Base-by-base conservation (phyloP, 2,329 filamentous ascomycete genomes). In the Trichoderma atroviride region DNA sequence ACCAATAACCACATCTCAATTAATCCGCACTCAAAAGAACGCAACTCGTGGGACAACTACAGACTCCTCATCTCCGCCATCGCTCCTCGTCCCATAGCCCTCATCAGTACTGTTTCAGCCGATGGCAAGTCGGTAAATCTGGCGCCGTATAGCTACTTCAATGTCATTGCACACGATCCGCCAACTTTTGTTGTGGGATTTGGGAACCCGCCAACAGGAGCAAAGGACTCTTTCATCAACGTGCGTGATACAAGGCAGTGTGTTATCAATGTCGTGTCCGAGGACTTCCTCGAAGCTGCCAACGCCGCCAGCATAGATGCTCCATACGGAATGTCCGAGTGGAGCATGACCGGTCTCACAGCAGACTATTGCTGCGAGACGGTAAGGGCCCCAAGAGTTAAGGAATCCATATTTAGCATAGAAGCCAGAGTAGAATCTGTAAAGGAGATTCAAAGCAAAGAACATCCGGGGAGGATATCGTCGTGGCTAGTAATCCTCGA, bases 41-140 rank as follows among this genome's bases (percentile, higher is more conserved):
- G 94, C 0, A 85, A 89, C 0, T 81, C 88, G 0, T 81, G 83
- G 1, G 89, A 87, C 81, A 97, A 97, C 85, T 97, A 98, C 87
- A 97, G 97, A 81, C 87, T 97, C 16, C 84, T 97, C 71, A 97
- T 97, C 79, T 92, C 89, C 22, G 89, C 88, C 72, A 88, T 97
- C 73, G 86, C 94, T 19, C 95, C 95, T 0, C 88, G 95, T 14
- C 95, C 95, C 14, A 91, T 97, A 76, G 88, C 86, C 64, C 87
- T 90, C 78, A 76, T 90, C 37, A 60, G 69, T 70, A 88, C 88
- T 11, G 77, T 80, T 65, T 83, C 83, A 27, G 74, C 79, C 4
- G 91, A 94, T 75, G 92, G 92, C 27, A 79, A 75, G 40, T 83
- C 72, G 72, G 84, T 77, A 19, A 98, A 97, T 80, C 85, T 97